Base-by-base conservation (phyloP, 768 basidiomycete genomes). In the Daedalea quercina region DNA sequence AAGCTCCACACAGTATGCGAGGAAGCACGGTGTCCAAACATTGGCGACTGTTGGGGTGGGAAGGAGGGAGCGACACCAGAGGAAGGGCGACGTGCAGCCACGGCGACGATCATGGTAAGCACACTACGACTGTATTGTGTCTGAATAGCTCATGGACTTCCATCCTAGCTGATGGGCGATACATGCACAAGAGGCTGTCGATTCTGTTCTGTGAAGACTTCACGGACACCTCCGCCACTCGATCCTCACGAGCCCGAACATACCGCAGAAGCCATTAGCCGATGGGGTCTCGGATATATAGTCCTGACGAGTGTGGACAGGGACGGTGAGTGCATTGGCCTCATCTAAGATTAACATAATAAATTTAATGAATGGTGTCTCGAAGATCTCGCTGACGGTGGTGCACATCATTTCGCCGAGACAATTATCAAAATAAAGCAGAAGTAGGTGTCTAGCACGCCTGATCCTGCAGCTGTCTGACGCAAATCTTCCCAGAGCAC, bases 31-130 rank as follows among this genome's bases (percentile, higher is more conserved):
- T 99, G 96, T 74, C 96, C 96, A 0, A 99, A 99, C 63, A 97
- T 99, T 52, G 96, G 95, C n/a, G 95, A 98, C 64, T 99, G 96
- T 63, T 99, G 96, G 96, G 93, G 96, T 40, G 94, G 94, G 9
- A 85, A 84, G 62, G 74, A 79, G 28, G 80, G 76, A 45, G 74
- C 68, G 40, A 81, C 79, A 7, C 82, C 84, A 49, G 79, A 78
- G 53, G 87, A 89, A 51, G 85, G 82, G 26, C 84, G 86, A 59
- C 83, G 82, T 54, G 79, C 81, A 46, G 96, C 96, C 22, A 99
- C 96, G 7, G 96, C 96, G 11, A 99, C 96, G 2, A 99, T 99
- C 67, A 98, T 99, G 96, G 94, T 91, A 31, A 43, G 50, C 34
- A 24, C 17, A 15, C 47, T 45, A 3, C 31, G 9, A 9, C 28